Base-by-base conservation (phyloP, 1,284 basidiomycete species). In the Agaricales sp. region DNA sequence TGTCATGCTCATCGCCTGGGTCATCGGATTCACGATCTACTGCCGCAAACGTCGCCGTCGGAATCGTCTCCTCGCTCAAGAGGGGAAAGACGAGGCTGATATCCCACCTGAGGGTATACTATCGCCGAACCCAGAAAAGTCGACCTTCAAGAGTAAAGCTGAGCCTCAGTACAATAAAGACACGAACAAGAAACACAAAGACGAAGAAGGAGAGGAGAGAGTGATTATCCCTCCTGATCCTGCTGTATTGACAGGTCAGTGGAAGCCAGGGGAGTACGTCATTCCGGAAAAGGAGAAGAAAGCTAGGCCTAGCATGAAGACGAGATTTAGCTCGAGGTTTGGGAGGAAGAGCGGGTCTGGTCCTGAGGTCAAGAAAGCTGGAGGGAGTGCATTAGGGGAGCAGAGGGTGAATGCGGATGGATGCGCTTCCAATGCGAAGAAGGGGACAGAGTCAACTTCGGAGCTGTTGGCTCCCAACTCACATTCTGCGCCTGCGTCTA, bases 1-100 rank as follows among this genome's bases (percentile, higher is more conserved):
- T 11, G 60, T 73, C 23, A 66, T 82, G 52, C 65, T 67, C 48
- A 49, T 75, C 44, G 75, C 73, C 11, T 82, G 78, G 75, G 45
- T 58, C 55, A 45, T 55, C 51, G 47, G 58, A 57, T 2, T 49
- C 57, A 20, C 57, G 61, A 48, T 13, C 52, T 51, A 16, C 53
- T 49, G 18, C 50, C 52, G 11, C 52, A 50, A 19, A 20, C 4
- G 35, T 22, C 47, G 38, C 19, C 47, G 13, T 24, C 4, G 12
- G 38, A 18, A 18, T n/a, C 30, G n/a, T 8, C 30, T 8, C n/a
- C 30, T 35, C n/a, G 11, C n/a, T n/a, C 30, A 11, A 8, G 30
- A 35, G n/a, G 30, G 30, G 11, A 35, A 35, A 35, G 30, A 35
- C 30, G 30, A 35, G 30, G n/a, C 30, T n/a, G 30, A 35, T 11